These are phyloP conservation scores for Fusarium pininemorale DNA, from an alignment of 2,329 filamentous ascomycete genomes.

Conservation along the genomic window DNA sequence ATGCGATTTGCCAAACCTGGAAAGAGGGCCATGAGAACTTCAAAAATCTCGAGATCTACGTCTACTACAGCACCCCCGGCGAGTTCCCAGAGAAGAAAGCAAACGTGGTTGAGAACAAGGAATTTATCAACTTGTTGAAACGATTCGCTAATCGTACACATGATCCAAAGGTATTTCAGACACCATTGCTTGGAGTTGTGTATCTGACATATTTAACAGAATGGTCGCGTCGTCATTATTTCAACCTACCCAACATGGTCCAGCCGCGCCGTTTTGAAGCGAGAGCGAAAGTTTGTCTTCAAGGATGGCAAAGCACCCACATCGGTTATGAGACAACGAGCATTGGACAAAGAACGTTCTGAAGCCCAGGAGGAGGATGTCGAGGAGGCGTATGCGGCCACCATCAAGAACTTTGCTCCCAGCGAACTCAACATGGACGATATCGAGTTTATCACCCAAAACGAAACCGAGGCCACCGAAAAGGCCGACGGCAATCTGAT, in stretches of 20 bases:
- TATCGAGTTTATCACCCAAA: not conserved
- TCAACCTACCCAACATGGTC: not conserved
- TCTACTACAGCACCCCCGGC: not conserved
- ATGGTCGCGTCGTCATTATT: not conserved
- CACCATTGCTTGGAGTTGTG: not conserved
- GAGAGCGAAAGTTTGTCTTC: not conserved
- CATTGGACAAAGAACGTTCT: not conserved
- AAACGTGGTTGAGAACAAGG: not conserved
- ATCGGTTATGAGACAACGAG: not conserved
- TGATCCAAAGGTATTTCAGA: not conserved
- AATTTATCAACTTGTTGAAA: not conserved
- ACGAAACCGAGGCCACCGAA: not conserved
- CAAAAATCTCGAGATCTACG: not conserved
- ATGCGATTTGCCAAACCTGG: not conserved
- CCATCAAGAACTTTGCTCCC: not conserved
- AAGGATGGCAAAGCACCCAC: not conserved
- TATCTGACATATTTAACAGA: not conserved
- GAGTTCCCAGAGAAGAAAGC: not conserved
- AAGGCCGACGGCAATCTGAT: not conserved
- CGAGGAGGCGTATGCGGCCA: not conserved
- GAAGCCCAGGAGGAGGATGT: not conserved
- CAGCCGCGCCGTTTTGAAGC: not conserved
- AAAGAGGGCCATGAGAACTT: not conserved
- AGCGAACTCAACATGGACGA: not conserved
- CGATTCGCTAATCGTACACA: accelerated